Evolutionary conservation across 441 rosid species (phyloP).

Genomic region (Syzygium syzygioides): DNA sequence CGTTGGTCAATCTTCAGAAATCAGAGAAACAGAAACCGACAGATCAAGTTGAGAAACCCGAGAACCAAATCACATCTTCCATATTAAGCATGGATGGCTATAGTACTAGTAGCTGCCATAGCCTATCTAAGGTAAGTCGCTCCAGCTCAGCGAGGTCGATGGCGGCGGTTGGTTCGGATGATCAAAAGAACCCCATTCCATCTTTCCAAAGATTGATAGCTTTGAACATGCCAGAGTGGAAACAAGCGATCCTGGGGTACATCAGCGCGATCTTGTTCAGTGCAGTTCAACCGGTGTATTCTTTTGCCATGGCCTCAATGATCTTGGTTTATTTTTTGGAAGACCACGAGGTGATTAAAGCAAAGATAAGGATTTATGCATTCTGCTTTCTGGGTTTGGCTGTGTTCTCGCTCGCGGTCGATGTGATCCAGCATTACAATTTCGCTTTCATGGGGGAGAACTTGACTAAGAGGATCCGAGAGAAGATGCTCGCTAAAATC

Average conservation of each 20-base stretch:
- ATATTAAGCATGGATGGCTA: constrained; percentile 26
- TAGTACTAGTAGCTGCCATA: constrained; percentile 24
- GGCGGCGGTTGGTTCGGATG: not conserved
- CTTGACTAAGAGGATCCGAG: constrained; percentile 61
- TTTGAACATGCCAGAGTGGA: constrained; percentile 70
- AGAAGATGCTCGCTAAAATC: constrained; percentile 65
- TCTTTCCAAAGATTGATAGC: constrained; percentile 52
- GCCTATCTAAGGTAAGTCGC: constrained; percentile 40
- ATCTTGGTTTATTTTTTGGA: constrained; percentile 49
- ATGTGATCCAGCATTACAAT: constrained; percentile 57
- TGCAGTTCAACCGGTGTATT: constrained; percentile 59
- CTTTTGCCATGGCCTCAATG: constrained; percentile 61
- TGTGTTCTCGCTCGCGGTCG: constrained; percentile 34
- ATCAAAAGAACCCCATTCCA: constrained; percentile 24
- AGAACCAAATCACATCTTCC: not conserved
- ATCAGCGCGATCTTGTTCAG: constrained; percentile 51
- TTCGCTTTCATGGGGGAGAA: constrained; percentile 74
- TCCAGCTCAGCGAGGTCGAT: constrained; percentile 35
- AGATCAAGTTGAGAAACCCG: not conserved
- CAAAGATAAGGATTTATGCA: constrained; percentile 43
- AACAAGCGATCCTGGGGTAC: constrained; percentile 57
- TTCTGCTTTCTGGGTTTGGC: constrained; percentile 49
- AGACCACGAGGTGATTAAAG: constrained; percentile 50
- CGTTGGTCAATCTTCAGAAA: constrained; percentile 51
- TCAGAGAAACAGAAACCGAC: constrained; percentile 19